Base-by-base conservation (phyloP, 1,139 yeast species). In the Kodamaea sp. region DNA sequence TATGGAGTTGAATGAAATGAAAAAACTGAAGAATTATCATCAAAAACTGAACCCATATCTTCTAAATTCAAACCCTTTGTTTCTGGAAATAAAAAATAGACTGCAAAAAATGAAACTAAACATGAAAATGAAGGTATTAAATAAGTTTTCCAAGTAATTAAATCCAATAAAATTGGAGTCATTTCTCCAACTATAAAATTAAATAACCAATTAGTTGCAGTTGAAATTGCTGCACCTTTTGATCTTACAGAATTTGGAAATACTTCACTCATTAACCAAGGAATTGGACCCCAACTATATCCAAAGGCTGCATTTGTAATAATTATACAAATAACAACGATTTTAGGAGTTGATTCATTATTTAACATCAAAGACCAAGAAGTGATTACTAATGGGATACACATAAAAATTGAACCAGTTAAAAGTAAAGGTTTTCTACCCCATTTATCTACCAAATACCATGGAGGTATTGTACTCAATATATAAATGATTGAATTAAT, bases 151-250 rank as follows among this genome's bases (percentile, higher is more conserved):
- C 96, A 89, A 31, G 76, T 73, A 51, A 89, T 85, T 7, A 63
- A 41, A 51, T 85, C 95, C 52, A 89, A 84, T 42, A 89, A 71
- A 27, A 89, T 76, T 1, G 97, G 97, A 0, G 96, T 86, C 77
- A 84, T 74, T 61, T 87, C 92, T 8, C 97, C 97, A 20, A 89
- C 97, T 35, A 89, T 65, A 67, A 88, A 89, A 63, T 89, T 89
- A 65, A 87, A 89, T n/a, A 87, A 76, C 97, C 97, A 90, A 60
- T 89, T 89, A 7, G 95, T 81, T 1, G 96, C 96, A 0, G 96
- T 89, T 0, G 96, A 83, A 47, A 88, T 66, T 1, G 96, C 88
- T 0, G 96, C 95, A 36, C 96, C 96, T 54, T 89, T 86, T 6
- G 96, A 89, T 44, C 97, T 76, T n/a, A 89, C 89, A 22, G 82